Evolutionary conservation across 1,139 yeast genomes (phyloP).

Genomic region (Yamadazyma buinensis): DNA sequence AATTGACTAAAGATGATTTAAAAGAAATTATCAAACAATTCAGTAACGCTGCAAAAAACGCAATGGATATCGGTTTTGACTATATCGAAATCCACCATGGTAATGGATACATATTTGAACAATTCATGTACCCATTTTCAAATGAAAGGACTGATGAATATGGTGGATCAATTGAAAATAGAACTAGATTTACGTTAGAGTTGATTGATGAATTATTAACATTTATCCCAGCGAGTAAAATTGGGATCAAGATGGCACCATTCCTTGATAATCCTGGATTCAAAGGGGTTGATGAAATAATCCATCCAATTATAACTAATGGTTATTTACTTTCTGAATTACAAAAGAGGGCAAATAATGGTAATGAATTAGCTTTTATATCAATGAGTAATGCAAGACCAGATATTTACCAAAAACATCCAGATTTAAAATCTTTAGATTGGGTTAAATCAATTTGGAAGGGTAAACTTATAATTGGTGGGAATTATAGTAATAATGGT

Average conservation of each 20-base stretch:
- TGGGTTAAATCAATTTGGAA: constrained; percentile 44
- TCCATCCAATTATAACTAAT: constrained; percentile 28
- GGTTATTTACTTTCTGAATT: constrained; percentile 35
- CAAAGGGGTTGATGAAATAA: constrained; percentile 33
- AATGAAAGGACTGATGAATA: constrained; percentile 68
- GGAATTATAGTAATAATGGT: constrained; percentile 26
- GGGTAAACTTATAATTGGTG: constrained; percentile 47
- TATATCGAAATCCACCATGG: constrained; percentile 68
- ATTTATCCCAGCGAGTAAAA: constrained; percentile 47
- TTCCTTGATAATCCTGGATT: constrained; percentile 42
- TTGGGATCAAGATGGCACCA: constrained; percentile 65
- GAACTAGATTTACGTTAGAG: constrained; percentile 56
- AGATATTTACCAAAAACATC: constrained; percentile 17
- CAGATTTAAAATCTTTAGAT: constrained; percentile 14
- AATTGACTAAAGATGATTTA: constrained; percentile 44
- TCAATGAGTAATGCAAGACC: constrained; percentile 43
- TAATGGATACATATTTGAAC: constrained; percentile 65
- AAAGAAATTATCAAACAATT: constrained; percentile 32
- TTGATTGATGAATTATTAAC: constrained; percentile 49
- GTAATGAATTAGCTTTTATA: constrained; percentile 45
- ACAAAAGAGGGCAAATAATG: constrained; percentile 37
- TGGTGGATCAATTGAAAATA: constrained; percentile 63
- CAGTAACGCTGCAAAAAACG: constrained; percentile 43
- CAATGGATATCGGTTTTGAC: constrained; percentile 62
- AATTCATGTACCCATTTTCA: constrained; percentile 45